Conservation (phyloP, 2,329 filamentous ascomycete species). For the Zopfia rhizophila region DNA sequence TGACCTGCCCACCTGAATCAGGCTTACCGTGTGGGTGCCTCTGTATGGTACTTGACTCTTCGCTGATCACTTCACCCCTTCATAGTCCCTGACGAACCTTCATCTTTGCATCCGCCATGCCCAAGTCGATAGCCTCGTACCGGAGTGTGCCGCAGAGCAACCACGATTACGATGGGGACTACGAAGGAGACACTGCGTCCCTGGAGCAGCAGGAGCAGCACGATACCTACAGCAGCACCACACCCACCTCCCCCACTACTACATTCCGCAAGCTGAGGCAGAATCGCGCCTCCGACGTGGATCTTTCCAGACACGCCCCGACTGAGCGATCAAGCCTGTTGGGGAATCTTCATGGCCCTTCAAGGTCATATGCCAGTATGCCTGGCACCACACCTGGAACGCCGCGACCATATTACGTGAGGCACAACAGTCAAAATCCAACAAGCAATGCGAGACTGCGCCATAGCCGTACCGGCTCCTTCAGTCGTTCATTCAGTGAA, state of each 20-base stretch:
- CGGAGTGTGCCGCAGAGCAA: conserved; percentile 45
- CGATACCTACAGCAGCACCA: conserved; percentile 46
- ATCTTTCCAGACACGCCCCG: conserved; percentile 46
- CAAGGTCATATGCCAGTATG: conserved; percentile 56
- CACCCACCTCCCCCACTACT: conserved; percentile 45
- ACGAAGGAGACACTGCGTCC: conserved; percentile 38
- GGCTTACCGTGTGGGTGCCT: conserved; percentile 1
- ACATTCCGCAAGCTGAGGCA: conserved; percentile 40
- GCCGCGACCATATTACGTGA: conserved; percentile 51
- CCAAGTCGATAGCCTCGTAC: conserved; percentile 48
- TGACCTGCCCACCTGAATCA: conserved; percentile 17
- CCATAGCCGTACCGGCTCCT: conserved; percentile 45
- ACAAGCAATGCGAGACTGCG: conserved; percentile 41
- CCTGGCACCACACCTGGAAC: conserved; percentile 53
- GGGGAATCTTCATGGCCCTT: conserved; percentile 45
- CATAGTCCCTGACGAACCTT: conserved; percentile 7
- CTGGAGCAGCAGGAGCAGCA: conserved; percentile 38
- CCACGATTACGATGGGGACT: conserved; percentile 47
- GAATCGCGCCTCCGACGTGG: conserved; percentile 46
- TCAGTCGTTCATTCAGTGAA: conserved; percentile 49
- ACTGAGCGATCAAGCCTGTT: conserved; percentile 62
- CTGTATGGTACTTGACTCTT: conserved; percentile 5
- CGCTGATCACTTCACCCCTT: conserved; percentile 15
- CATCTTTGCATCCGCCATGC: conserved; percentile 35
- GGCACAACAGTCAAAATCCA: conserved; percentile 49